These are phyloP conservation scores for Globisporangium abappressorium DNA, from an alignment of 352 stramenopile species.

Conservation along the genomic window DNA sequence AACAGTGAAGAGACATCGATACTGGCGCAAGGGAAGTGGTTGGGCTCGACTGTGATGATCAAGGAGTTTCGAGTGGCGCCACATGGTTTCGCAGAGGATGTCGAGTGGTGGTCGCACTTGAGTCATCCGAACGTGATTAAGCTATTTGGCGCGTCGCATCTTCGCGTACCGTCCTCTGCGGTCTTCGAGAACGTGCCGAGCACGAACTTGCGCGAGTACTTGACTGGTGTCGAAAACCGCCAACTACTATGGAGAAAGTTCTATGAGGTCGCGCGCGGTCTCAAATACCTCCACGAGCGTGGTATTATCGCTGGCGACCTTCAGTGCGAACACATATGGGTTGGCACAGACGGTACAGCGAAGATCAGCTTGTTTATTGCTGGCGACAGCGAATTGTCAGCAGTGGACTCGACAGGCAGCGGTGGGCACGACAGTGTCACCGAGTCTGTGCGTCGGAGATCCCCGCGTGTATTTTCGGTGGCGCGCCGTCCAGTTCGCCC, in stretches of 20 bases:
- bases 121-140: slow-evolving; percentile 10
- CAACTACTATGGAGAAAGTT: background rate
- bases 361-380: background rate
- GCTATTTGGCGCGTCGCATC: background rate
- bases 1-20: too few species aligned
- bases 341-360: background rate
- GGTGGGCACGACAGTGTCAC: too few species aligned
- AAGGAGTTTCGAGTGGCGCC: background rate
- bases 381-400: background rate
- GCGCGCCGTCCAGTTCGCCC: background rate
- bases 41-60: background rate
- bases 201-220: background rate
- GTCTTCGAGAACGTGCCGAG: slow-evolving; percentile 6
- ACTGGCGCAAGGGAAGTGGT: background rate
- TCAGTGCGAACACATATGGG: background rate
- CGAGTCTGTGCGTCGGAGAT: background rate
- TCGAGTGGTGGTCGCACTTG: background rate
- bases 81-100: background rate
- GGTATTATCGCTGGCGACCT: background rate
- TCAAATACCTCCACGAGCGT: slow-evolving; percentile 1
- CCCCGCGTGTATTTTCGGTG: background rate
- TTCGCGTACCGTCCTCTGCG: slow-evolving; percentile 65
- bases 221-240: background rate
- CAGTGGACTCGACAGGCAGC: too few species aligned
- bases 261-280: background rate